These are phyloP conservation scores for Cladosporium sp. DNA, from an alignment of 2,329 filamentous ascomycete species.

Conservation along the genomic window DNA sequence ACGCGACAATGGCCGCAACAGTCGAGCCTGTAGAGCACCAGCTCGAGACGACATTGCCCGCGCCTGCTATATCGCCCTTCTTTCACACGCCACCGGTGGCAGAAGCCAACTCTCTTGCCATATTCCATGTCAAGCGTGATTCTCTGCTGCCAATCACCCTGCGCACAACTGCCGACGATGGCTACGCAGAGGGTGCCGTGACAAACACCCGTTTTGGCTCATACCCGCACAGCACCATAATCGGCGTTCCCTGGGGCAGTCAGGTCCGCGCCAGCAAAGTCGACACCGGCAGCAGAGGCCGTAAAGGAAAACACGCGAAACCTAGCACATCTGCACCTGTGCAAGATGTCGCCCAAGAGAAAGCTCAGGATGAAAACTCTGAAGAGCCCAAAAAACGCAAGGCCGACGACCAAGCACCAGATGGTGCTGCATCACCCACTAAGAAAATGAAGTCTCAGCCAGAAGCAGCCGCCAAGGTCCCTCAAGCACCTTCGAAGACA, in stretches of 20 bases:
- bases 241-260: slow-evolving; percentile 81
- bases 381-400: slow-evolving; percentile 40
- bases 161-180: slow-evolving; percentile 35
- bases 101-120: slow-evolving; percentile 64
- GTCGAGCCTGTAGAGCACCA: not conserved
- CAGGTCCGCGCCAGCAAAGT: slow-evolving; percentile 87
- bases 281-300: slow-evolving; percentile 83
- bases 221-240: slow-evolving; percentile 48
- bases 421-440: slow-evolving; percentile 18
- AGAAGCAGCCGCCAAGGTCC: not conserved
- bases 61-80: slow-evolving; percentile 51
- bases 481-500: slow-evolving; percentile 36
- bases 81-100: slow-evolving; percentile 65
- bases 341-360: slow-evolving; percentile 33
- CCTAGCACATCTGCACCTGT: slow-evolving; percentile 35
- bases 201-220: slow-evolving; percentile 94
- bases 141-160: slow-evolving; percentile 70
- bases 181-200: slow-evolving; percentile 42
- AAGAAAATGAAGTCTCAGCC: slow-evolving; percentile 33
- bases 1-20: slow-evolving; percentile 2
- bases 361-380: slow-evolving; percentile 22
- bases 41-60: not conserved
- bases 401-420: slow-evolving; percentile 32
- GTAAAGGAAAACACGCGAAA: slow-evolving; percentile 56
- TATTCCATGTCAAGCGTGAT: slow-evolving; percentile 86